These are phyloP conservation scores for Lentinula lateritia DNA, from an alignment of 768 basidiomycete species.

Conservation along the genomic window DNA sequence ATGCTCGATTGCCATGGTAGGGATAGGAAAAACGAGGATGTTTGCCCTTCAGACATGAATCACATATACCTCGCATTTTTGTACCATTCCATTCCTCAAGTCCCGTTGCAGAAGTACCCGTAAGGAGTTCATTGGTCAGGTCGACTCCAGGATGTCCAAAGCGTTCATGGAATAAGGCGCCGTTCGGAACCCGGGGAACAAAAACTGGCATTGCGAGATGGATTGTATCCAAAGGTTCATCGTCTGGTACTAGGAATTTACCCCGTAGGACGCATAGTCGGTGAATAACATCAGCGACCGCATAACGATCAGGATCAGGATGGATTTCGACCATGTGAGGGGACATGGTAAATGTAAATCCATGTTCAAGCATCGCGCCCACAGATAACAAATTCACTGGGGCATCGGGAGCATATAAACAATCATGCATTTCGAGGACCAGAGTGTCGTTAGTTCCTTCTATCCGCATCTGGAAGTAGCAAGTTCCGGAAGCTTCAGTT, in stretches of 20 bases:
- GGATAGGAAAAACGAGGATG: too few relatives aligned
- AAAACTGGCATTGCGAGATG: not conserved
- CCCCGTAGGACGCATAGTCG: not conserved
- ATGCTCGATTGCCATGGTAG: not conserved
- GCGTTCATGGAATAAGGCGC: not conserved
- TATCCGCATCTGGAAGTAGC: too few relatives aligned
- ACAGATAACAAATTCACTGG: too few relatives aligned
- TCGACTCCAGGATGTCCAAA: not conserved
- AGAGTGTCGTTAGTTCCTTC: too few relatives aligned
- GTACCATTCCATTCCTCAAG: not conserved
- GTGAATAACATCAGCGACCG: not conserved
- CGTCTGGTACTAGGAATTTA: not conserved
- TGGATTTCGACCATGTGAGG: not conserved
- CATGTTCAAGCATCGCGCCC: not conserved
- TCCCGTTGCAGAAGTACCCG: not conserved
- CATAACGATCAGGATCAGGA: constrained; percentile 15
- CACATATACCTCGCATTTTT: not conserved
- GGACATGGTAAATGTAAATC: not conserved
- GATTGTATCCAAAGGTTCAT: not conserved
- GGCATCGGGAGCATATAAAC: too few relatives aligned
- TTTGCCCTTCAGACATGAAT: not conserved
- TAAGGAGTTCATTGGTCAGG: not conserved
- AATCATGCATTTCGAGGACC: too few relatives aligned
- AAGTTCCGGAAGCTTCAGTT: too few relatives aligned
- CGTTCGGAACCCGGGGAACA: not conserved